Percentiles rank a stretch among this genome's conserved stretches.
phyloP scores from a whole-genome alignment of 139 green algal species.

The Zygnema circumcarinatum region DNA sequence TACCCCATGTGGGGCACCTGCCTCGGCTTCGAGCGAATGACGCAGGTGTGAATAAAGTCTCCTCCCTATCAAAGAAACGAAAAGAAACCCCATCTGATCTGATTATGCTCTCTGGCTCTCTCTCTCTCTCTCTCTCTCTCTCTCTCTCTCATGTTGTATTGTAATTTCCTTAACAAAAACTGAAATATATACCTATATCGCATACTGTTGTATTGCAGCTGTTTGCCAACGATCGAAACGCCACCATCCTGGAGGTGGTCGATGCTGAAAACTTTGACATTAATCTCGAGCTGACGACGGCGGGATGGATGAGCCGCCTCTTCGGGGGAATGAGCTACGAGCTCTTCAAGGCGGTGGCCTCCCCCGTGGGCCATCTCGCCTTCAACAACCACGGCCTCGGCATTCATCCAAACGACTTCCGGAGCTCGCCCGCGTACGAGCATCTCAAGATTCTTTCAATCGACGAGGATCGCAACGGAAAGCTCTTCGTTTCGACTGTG shows the following conservation, averaged over 20 bases:
- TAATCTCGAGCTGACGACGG: constrained; percentile 34
- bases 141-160: too few relatives aligned
- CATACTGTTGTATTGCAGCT: constrained; percentile 29
- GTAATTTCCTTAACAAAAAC: too few relatives aligned
- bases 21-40: constrained; percentile 56
- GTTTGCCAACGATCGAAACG: constrained; percentile 23
- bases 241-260: neutral
- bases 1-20: constrained; percentile 59
- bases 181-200: too few relatives aligned
- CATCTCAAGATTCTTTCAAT: constrained; percentile 50
- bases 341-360: constrained; percentile 44
- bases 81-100: neutral
- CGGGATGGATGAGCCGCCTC: constrained; percentile 35
- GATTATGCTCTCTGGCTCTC: neutral
- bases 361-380: constrained; percentile 38
- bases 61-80: neutral
- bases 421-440: neutral
- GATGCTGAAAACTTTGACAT: constrained; percentile 53
- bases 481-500: constrained; percentile 47
- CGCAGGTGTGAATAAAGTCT: constrained; percentile 22
- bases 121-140: constrained; percentile 3
- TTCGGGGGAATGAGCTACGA: constrained; percentile 40
- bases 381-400: constrained; percentile 59
- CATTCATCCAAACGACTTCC: constrained; percentile 26
- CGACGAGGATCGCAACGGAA: constrained; percentile 48